Percentiles rank a stretch among this genome's conserved stretches.
Evolutionary conservation across 2,329 filamentous ascomycete genomes (phyloP).

Genomic region (Setomelanomma holmii): DNA sequence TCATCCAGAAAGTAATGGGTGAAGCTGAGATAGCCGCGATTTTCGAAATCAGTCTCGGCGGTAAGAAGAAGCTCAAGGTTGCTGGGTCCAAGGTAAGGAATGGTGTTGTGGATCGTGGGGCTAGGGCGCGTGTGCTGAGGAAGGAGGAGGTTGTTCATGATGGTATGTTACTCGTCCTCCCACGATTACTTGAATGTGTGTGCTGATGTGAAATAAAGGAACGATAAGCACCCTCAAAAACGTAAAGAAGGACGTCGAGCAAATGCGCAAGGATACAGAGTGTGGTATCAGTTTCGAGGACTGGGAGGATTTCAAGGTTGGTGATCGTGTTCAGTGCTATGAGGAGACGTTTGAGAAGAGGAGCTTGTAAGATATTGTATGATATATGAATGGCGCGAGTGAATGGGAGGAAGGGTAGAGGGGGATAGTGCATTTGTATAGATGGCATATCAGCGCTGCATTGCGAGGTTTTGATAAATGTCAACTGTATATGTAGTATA

Average conservation of each 20-base stretch:
- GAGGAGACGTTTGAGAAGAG: slow-evolving; percentile 80
- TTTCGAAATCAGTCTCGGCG: slow-evolving; percentile 83
- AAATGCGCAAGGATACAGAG: slow-evolving; percentile 92
- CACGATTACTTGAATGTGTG: too few species aligned
- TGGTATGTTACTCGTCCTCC: slow-evolving; percentile 70
- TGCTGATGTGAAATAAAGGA: slow-evolving; percentile 59
- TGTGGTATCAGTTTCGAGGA: slow-evolving; percentile 86
- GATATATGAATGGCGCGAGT: not conserved
- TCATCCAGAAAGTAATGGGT: slow-evolving; percentile 76
- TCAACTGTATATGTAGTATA: not conserved
- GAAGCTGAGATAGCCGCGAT: slow-evolving; percentile 86
- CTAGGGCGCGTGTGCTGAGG: slow-evolving; percentile 75
- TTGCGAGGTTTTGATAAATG: not conserved
- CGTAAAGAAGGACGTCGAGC: slow-evolving; percentile 86
- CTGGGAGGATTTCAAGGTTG: slow-evolving; percentile 79
- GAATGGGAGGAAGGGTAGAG: too few species aligned
- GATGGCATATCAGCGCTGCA: not conserved
- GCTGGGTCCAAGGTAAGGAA: slow-evolving; percentile 90
- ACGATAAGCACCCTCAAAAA: slow-evolving; percentile 83
- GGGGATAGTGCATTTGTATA: too few species aligned
- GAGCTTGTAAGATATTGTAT: slow-evolving; percentile 47
- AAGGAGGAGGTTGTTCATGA: slow-evolving; percentile 76
- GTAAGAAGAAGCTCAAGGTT: slow-evolving; percentile 73
- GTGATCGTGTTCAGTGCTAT: slow-evolving; percentile 88
- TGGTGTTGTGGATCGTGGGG: slow-evolving; percentile 70